These are phyloP conservation scores for Clonostachys rhizophaga DNA, from an alignment of 2,329 filamentous ascomycete species.

Conservation along the genomic window DNA sequence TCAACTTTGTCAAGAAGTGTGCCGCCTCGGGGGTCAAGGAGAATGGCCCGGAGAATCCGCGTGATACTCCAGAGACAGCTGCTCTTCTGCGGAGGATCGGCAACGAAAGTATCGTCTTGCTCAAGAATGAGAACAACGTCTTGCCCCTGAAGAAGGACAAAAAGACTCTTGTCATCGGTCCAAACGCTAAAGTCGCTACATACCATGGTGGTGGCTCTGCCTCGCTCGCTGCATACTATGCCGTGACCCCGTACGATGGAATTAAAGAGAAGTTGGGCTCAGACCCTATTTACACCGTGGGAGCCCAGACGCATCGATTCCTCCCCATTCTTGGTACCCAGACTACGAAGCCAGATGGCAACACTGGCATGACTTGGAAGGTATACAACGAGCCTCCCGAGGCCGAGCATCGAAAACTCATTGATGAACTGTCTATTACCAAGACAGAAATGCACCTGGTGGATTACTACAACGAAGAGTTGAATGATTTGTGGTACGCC, in stretches of 20 bases:
- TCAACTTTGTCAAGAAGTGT: slow-evolving; percentile 52
- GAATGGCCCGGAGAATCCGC: slow-evolving; percentile 44
- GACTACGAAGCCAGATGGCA: slow-evolving; percentile 45
- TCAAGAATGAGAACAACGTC: slow-evolving; percentile 65
- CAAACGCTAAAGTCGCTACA: slow-evolving; percentile 50
- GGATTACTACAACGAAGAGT: slow-evolving; percentile 46
- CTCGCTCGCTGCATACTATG: slow-evolving; percentile 56
- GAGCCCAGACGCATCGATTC: slow-evolving; percentile 61
- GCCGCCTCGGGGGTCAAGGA: slow-evolving; percentile 13
- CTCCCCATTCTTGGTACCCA: slow-evolving; percentile 52
- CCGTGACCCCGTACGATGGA: slow-evolving; percentile 68
- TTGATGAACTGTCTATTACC: slow-evolving; percentile 43
- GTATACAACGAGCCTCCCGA: slow-evolving; percentile 56
- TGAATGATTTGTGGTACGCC: slow-evolving; percentile 53
- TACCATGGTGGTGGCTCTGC: slow-evolving; percentile 65
- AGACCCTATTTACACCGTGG: slow-evolving; percentile 47
- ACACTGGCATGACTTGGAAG: slow-evolving; percentile 55
- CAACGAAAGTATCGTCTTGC: slow-evolving; percentile 65
- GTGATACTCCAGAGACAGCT: slow-evolving; percentile 57
- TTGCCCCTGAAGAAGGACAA: slow-evolving; percentile 61
- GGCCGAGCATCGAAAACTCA: slow-evolving; percentile 34
- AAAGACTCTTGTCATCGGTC: slow-evolving; percentile 53
- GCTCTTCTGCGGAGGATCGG: slow-evolving; percentile 61
- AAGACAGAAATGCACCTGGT: slow-evolving; percentile 45
- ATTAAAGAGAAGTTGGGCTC: slow-evolving; percentile 48